phyloP scores from a whole-genome alignment of 306 rosid genomes.

The Arachis hypogaea region DNA sequence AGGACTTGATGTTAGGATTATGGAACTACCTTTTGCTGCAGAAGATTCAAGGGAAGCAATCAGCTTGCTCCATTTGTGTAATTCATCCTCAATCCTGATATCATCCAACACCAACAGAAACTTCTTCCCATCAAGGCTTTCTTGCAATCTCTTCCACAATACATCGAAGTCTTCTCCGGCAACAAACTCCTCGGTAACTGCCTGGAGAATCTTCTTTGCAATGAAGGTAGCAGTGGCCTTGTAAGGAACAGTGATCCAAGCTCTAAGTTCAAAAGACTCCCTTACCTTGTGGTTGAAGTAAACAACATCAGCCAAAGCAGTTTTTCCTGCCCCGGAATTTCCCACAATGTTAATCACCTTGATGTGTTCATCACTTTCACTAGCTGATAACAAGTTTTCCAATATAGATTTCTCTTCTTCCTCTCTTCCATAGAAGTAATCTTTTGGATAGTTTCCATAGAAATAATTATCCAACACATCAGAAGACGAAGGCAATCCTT shows the following conservation, averaged over 20 bases:
- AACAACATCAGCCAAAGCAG: conserved; percentile 43
- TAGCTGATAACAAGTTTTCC: conserved; percentile 23
- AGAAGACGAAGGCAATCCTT: conserved; percentile 24
- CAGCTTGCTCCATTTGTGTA: conserved; percentile 37
- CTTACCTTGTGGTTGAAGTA: conserved; percentile 38
- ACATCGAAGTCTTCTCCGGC: conserved; percentile 43
- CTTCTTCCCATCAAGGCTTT: conserved; percentile 41
- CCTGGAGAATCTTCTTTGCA: conserved; percentile 51
- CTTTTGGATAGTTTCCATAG: conserved; percentile 30
- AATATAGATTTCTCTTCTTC: conserved; percentile 44
- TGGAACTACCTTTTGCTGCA: conserved; percentile 36
- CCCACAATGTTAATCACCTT: conserved; percentile 41
- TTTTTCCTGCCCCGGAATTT: conserved; percentile 47
- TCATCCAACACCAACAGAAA: conserved; percentile 59
- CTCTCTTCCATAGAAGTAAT: conserved; percentile 44
- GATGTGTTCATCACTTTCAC: not conserved
- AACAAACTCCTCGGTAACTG: conserved; percentile 29
- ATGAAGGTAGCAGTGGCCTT: conserved; percentile 34
- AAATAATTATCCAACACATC: conserved; percentile 33
- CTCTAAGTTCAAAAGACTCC: conserved; percentile 38
- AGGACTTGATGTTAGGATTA: conserved; percentile 22
- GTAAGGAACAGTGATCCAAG: conserved; percentile 45
- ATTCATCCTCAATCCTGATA: conserved; percentile 43
- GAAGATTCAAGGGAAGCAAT: conserved; percentile 22
- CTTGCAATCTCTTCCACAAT: conserved; percentile 41